phyloP scores from a whole-genome alignment of 768 basidiomycete species.

The Phaeotremella skinneri region DNA sequence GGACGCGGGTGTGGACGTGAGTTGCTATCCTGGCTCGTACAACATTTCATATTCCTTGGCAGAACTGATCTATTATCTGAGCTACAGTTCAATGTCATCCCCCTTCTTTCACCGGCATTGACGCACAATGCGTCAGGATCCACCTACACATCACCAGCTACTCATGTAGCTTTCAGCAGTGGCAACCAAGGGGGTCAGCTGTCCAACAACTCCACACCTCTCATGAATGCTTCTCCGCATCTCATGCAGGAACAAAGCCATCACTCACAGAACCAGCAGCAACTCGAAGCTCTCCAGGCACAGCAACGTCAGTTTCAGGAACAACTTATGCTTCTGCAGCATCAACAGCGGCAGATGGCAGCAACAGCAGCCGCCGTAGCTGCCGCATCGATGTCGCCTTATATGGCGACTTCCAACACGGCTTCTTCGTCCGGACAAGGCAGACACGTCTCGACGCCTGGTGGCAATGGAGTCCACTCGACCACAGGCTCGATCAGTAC shows the following conservation, averaged over 20 bases:
- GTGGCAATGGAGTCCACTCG: constrained; percentile 34
- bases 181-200: constrained; percentile 6
- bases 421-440: constrained; percentile 52
- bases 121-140: constrained; percentile 42
- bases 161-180: constrained; percentile 11
- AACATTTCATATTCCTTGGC: neutral
- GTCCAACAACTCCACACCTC: constrained; percentile 1
- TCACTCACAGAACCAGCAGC: constrained; percentile 8
- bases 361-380: constrained; percentile 49
- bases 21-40: constrained; percentile 10
- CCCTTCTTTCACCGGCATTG: constrained; percentile 53
- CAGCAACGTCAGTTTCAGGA: constrained; percentile 47
- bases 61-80: neutral
- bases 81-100: constrained; percentile 50
- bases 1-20: constrained; percentile 42
- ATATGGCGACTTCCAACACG: constrained; percentile 58
- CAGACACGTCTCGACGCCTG: constrained; percentile 38
- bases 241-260: constrained; percentile 4
- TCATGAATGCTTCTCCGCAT: too few relatives aligned
- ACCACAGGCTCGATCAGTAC: constrained; percentile 5
- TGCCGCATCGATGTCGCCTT: constrained; percentile 56
- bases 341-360: constrained; percentile 43
- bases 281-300: constrained; percentile 45
- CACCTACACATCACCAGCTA: constrained; percentile 30
- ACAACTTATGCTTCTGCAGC: constrained; percentile 38